Percentiles rank a stretch among this genome's conserved stretches.
Conservation (phyloP, 2,329 filamentous ascomycete genomes). For the Penicillium polonicum region DNA sequence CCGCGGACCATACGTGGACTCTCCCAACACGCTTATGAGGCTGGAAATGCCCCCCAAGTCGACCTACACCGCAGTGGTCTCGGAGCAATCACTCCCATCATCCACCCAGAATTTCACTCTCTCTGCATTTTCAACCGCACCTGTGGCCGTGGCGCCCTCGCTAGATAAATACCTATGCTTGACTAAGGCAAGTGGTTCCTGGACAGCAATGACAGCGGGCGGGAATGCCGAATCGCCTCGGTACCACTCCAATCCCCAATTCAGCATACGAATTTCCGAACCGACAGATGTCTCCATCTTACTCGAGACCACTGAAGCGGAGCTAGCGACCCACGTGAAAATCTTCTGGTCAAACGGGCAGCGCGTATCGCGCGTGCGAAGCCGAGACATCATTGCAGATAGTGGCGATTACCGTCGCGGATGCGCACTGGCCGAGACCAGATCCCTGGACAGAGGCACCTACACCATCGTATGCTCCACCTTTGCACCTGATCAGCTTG, state of each 20-base stretch:
- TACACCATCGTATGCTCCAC: conserved; percentile 92
- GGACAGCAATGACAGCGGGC: conserved; percentile 78
- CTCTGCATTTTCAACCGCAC: conserved; percentile 70
- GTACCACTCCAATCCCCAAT: conserved; percentile 88
- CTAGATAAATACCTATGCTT: conserved; percentile 59
- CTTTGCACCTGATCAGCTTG: conserved; percentile 76
- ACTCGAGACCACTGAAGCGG: conserved; percentile 64
- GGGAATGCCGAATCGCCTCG: conserved; percentile 74
- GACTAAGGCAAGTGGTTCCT: conserved; percentile 62
- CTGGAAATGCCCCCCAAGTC: conserved; percentile 59
- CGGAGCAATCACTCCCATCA: conserved; percentile 74
- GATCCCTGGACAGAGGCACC: conserved; percentile 63
- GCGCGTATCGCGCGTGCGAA: conserved; percentile 67
- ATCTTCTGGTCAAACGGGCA: conserved; percentile 74
- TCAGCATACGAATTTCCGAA: conserved; percentile 59
- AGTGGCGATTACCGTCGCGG: conserved; percentile 87
- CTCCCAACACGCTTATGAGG: conserved; percentile 82
- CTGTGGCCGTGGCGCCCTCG: conserved; percentile 63
- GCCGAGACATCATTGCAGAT: conserved; percentile 73
- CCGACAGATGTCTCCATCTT: conserved; percentile 68
- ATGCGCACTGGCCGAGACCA: conserved; percentile 67
- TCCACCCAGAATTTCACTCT: conserved; percentile 80
- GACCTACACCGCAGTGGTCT: conserved; percentile 65
- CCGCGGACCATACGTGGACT: conserved; percentile 86
- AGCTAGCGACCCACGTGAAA: conserved; percentile 79